Conservation (phyloP, 176 grass and related monocot genomes). For the Triticum monococcum region DNA sequence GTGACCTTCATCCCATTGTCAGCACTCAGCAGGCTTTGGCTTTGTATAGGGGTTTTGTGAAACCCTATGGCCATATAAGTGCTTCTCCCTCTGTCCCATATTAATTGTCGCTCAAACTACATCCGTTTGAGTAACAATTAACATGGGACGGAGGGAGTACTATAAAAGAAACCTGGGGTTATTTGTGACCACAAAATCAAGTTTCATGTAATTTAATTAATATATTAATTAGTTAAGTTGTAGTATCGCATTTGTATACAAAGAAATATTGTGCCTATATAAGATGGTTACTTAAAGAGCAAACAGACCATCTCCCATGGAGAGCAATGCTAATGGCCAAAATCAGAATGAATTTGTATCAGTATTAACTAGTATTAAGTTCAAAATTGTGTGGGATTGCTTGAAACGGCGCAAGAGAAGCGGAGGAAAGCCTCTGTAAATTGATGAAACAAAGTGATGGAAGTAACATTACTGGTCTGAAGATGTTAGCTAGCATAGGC, state of each 20-base stretch:
- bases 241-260: background rate
- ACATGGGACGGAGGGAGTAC: too few species aligned
- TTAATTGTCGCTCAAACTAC: too few species aligned
- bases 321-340: background rate
- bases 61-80: background rate
- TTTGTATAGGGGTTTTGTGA: background rate
- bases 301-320: background rate
- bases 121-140: too few species aligned
- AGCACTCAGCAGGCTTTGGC: background rate
- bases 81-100: too few species aligned
- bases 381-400: background rate
- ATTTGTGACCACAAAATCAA: background rate
- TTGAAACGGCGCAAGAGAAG: background rate
- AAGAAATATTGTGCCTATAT: background rate
- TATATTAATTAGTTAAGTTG: constrained; percentile 6
- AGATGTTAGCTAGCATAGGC: background rate
- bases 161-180: background rate
- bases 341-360: background rate
- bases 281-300: background rate
- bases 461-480: constrained; percentile 20
- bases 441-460: background rate
- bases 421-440: constrained; percentile 1
- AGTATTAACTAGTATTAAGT: background rate
- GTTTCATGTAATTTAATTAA: background rate
- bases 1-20: background rate